Evolutionary conservation across 345 rosid species (phyloP).

Genomic region (Populus pruinosa): DNA sequence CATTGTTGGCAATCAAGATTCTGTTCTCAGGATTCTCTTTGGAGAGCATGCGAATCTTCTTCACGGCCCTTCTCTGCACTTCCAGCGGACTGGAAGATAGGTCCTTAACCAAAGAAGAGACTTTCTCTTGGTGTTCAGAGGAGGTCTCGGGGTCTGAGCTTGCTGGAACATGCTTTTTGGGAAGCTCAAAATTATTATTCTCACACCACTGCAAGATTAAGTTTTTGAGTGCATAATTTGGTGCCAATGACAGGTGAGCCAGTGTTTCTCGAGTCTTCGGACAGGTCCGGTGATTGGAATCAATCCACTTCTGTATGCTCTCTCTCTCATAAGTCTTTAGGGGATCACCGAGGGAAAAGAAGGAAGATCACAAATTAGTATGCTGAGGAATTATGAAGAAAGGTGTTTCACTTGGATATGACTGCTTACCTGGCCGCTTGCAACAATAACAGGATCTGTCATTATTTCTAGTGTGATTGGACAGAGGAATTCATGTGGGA

Average conservation of each 20-base stretch:
- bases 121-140: constrained; percentile 31
- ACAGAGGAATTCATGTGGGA: constrained; percentile 77
- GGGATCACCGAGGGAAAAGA: not conserved
- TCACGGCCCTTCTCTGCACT: constrained; percentile 57
- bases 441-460: constrained; percentile 73
- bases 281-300: constrained; percentile 58
- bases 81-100: constrained; percentile 48
- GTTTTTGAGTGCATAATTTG: constrained; percentile 67
- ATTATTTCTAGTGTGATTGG: constrained; percentile 80
- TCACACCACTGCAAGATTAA: constrained; percentile 73
- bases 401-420: not conserved
- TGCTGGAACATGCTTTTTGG: constrained; percentile 28
- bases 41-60: constrained; percentile 58
- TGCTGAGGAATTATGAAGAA: not conserved
- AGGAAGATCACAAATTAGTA: not conserved
- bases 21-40: constrained; percentile 66
- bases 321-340: constrained; percentile 66
- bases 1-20: constrained; percentile 43
- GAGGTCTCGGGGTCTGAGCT: constrained; percentile 5
- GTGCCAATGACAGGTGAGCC: constrained; percentile 55
- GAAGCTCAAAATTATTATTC: constrained; percentile 52
- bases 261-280: constrained; percentile 66
- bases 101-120: constrained; percentile 36
- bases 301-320: constrained; percentile 76
- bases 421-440: constrained; percentile 69